phyloP scores from a whole-genome alignment of 1,284 basidiomycete species.

The Amanita bisporigera region DNA sequence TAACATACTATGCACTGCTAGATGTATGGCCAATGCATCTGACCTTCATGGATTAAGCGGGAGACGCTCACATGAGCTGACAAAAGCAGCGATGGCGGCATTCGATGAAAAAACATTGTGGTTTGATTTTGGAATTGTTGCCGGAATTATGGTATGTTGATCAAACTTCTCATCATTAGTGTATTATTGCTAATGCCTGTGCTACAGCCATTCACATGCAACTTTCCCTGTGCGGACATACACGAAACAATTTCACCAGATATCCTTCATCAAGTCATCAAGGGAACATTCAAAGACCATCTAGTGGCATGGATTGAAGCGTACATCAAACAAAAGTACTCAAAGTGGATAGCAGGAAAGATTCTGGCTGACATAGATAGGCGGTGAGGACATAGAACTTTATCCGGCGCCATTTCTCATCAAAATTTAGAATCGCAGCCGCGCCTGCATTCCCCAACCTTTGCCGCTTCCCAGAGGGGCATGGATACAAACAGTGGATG shows the following conservation, averaged over 20 bases:
- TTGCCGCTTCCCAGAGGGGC: slow-evolving; percentile 24
- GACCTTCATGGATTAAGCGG: background rate
- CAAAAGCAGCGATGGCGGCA: too few species aligned
- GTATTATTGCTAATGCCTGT: background rate
- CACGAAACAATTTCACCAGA: slow-evolving; percentile 39
- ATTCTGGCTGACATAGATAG: slow-evolving; percentile 43
- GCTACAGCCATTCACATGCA: slow-evolving; percentile 42
- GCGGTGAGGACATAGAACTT: slow-evolving; percentile 16
- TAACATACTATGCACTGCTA: background rate
- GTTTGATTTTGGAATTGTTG: background rate
- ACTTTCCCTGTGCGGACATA: slow-evolving; percentile 39
- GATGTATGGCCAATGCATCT: background rate
- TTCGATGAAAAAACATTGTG: background rate
- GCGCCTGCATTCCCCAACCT: slow-evolving; percentile 8
- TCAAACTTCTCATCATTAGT: background rate
- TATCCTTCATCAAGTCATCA: slow-evolving; percentile 46
- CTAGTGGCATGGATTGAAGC: slow-evolving; percentile 41
- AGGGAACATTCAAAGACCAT: slow-evolving; percentile 49
- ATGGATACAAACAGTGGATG: slow-evolving; percentile 35
- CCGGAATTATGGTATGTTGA: background rate
- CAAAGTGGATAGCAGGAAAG: slow-evolving; percentile 10
- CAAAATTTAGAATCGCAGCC: slow-evolving; percentile 24
- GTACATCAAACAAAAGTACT: slow-evolving; percentile 29
- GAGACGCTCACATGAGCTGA: background rate
- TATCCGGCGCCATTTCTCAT: background rate